phyloP scores from a whole-genome alignment of 805 yeast species.

The Pichia insulana region DNA sequence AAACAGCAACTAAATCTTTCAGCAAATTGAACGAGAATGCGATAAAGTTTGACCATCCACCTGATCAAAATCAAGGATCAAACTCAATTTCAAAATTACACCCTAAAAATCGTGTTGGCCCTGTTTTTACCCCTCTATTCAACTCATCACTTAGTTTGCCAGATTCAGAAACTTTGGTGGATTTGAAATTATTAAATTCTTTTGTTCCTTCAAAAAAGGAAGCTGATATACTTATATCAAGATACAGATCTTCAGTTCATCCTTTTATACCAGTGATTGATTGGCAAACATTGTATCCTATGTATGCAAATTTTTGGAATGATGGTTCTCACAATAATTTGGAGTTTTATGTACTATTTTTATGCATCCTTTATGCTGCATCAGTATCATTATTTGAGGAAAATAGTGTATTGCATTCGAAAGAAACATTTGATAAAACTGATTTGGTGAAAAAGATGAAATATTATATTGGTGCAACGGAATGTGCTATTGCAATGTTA shows the following conservation, averaged over 20 bases:
- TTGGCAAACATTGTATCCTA: slow-evolving; percentile 32
- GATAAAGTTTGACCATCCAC: background rate
- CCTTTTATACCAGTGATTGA: slow-evolving; percentile 47
- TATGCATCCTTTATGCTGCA: slow-evolving; percentile 50
- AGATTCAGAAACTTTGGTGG: slow-evolving; percentile 19
- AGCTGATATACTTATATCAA: slow-evolving; percentile 37
- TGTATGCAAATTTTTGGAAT: slow-evolving; percentile 45
- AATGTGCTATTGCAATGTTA: slow-evolving; percentile 41
- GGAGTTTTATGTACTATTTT: slow-evolving; percentile 40
- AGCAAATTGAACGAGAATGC: slow-evolving; percentile 8
- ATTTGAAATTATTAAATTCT: slow-evolving; percentile 23
- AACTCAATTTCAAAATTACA: slow-evolving; percentile 12
- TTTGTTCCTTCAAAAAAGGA: slow-evolving; percentile 39
- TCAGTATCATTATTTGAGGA: slow-evolving; percentile 54
- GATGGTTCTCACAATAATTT: slow-evolving; percentile 25
- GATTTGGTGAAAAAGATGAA: slow-evolving; percentile 37
- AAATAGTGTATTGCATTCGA: slow-evolving; percentile 32
- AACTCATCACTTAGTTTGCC: slow-evolving; percentile 15
- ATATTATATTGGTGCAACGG: slow-evolving; percentile 38
- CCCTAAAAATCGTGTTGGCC: slow-evolving; percentile 14
- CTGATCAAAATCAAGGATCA: background rate
- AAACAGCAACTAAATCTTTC: no score
- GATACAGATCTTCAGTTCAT: slow-evolving; percentile 46
- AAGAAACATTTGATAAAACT: slow-evolving; percentile 15
- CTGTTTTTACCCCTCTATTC: slow-evolving; percentile 21